phyloP scores from a whole-genome alignment of 2,329 filamentous ascomycete genomes.

The Ascochyta lentis region DNA sequence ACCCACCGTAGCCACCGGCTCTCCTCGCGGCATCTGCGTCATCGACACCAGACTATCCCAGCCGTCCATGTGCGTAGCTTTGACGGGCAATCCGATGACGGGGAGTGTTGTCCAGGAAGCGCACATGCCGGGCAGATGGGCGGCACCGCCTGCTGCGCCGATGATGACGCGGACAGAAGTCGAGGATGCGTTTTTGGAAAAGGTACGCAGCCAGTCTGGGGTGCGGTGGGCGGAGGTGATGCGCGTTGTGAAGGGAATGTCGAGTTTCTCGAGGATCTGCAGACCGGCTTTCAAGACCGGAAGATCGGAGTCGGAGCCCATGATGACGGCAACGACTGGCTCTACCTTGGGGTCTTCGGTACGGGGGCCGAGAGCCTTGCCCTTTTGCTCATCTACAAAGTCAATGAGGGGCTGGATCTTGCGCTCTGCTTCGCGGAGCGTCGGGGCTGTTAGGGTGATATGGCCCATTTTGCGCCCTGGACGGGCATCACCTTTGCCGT shows the following conservation, averaged over 20 bases:
- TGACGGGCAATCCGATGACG: constrained; percentile 60
- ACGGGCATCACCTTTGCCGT: constrained; percentile 85
- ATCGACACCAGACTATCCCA: constrained; percentile 59
- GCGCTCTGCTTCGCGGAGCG: constrained; percentile 71
- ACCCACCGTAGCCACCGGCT: constrained; percentile 52
- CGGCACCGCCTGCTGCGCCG: constrained; percentile 57
- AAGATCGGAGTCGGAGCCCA: constrained; percentile 83
- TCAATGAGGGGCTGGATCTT: constrained; percentile 74
- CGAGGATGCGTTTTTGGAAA: constrained; percentile 49
- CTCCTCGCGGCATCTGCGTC: constrained; percentile 59
- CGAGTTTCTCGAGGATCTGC: constrained; percentile 70
- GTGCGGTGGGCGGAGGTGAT: constrained; percentile 76
- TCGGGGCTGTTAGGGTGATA: constrained; percentile 77
- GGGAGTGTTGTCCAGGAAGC: constrained; percentile 58
- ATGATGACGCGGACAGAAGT: constrained; percentile 56
- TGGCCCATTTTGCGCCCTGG: constrained; percentile 95
- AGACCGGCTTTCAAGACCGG: constrained; percentile 70
- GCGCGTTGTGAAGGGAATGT: constrained; percentile 73
- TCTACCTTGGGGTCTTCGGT: constrained; percentile 22
- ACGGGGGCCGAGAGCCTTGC: constrained; percentile 37
- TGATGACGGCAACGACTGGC: constrained; percentile 76
- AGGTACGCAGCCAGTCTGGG: constrained; percentile 56
- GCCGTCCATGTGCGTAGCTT: constrained; percentile 58
- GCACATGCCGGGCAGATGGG: constrained; percentile 60
- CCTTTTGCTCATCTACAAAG: constrained; percentile 64